These are phyloP conservation scores for Brassica juncea DNA, from an alignment of 345 rosid genomes.

Conservation along the genomic window DNA sequence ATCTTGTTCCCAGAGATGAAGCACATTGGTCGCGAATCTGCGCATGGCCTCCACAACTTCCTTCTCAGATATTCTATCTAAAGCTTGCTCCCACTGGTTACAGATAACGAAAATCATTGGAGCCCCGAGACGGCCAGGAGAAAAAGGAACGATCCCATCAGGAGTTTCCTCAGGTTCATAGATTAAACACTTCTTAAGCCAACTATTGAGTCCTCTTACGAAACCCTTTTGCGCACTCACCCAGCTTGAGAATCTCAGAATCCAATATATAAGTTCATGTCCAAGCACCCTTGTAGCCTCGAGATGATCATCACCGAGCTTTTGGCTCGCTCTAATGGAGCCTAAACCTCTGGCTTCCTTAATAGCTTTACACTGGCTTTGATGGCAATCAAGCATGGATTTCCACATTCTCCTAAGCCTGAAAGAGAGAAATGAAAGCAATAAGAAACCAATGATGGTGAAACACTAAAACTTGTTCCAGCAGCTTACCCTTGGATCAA, in stretches of 20 bases:
- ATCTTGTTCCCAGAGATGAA: slow-evolving; percentile 81
- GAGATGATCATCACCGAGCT: slow-evolving; percentile 62
- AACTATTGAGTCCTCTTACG: slow-evolving; percentile 69
- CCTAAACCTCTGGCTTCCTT: slow-evolving; percentile 72
- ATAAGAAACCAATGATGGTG: neutral
- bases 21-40: slow-evolving; percentile 55
- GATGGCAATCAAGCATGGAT: slow-evolving; percentile 89
- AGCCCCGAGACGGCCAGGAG: slow-evolving; percentile 95
- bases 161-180: slow-evolving; percentile 93
- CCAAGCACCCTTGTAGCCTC: slow-evolving; percentile 68
- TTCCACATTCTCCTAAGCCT: slow-evolving; percentile 97
- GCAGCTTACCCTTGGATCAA: slow-evolving; percentile 76
- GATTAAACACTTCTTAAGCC: slow-evolving; percentile 78
- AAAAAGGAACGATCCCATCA: slow-evolving; percentile 84
- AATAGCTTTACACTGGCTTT: slow-evolving; percentile 64
- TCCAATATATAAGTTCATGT: slow-evolving; percentile 78
- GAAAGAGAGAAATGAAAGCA: slow-evolving; percentile 13
- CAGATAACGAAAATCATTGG: slow-evolving; percentile 89
- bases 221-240: slow-evolving; percentile 72
- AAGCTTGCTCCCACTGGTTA: slow-evolving; percentile 85
- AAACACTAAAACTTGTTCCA: neutral
- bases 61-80: slow-evolving; percentile 73
- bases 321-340: slow-evolving; percentile 57
- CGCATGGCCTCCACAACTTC: slow-evolving; percentile 78
- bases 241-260: slow-evolving; percentile 72